These are phyloP conservation scores for Tricholoma sp. DNA, from an alignment of 768 basidiomycete species.

Conservation along the genomic window DNA sequence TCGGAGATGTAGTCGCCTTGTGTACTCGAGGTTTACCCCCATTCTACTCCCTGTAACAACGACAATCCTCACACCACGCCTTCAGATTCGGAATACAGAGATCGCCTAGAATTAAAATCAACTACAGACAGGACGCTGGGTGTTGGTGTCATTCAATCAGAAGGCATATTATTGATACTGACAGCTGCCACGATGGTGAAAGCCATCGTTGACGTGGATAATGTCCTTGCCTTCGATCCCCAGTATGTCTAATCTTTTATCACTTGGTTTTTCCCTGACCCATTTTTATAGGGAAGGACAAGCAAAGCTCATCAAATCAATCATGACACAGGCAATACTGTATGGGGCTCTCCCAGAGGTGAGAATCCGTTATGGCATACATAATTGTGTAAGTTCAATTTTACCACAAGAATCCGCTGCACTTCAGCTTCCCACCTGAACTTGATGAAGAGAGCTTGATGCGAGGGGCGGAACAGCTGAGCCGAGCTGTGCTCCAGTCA, in stretches of 20 bases:
- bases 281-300: constrained; percentile 45
- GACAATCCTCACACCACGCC: neutral
- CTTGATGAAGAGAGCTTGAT: constrained; percentile 76
- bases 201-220: constrained; percentile 55
- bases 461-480: constrained; percentile 74
- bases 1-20: constrained; percentile 72
- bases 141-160: constrained; percentile 51
- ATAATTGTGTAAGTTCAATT: neutral
- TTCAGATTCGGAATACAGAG: constrained; percentile 63
- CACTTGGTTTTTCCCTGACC: neutral
- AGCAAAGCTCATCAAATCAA: constrained; percentile 67
- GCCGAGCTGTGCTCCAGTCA: constrained; percentile 64
- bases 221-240: constrained; percentile 52
- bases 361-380: constrained; percentile 7
- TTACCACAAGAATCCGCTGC: constrained; percentile 57
- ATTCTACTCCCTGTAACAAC: neutral
- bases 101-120: constrained; percentile 69
- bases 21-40: constrained; percentile 54
- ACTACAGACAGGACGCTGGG: constrained; percentile 64
- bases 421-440: constrained; percentile 77
- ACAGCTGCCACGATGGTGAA: constrained; percentile 71
- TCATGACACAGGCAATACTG: constrained; percentile 78
- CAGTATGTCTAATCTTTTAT: constrained; percentile 43
- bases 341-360: constrained; percentile 69
- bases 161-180: constrained; percentile 49